Conservation (phyloP, 1,139 yeast species). For the Schizosaccharomyces versatilis region DNA sequence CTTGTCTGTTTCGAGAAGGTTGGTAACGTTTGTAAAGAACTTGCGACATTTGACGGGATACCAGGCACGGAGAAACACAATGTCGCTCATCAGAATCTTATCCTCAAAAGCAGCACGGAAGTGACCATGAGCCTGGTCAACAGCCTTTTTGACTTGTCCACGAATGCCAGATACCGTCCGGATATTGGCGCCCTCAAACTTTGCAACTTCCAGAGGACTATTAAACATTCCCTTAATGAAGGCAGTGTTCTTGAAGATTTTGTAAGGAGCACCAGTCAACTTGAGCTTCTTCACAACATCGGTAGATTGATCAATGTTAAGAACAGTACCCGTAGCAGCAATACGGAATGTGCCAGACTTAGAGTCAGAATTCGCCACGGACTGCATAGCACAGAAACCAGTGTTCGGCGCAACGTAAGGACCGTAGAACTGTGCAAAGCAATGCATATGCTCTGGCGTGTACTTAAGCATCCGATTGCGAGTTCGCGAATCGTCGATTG, state of each 20-base stretch:
- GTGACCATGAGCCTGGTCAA: conserved; percentile 88
- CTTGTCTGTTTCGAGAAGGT: conserved; percentile 53
- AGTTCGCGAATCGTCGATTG: conserved; percentile 91
- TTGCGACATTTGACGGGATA: conserved; percentile 77
- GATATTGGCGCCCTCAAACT: conserved; percentile 92
- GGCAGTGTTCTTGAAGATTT: conserved; percentile 87
- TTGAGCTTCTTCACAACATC: conserved; percentile 92
- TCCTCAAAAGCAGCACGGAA: conserved; percentile 97
- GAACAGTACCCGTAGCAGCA: conserved; percentile 93
- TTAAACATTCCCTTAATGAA: conserved; percentile 92
- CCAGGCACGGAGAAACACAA: conserved; percentile 83
- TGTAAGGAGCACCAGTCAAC: conserved; percentile 82
- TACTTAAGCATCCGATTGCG: conserved; percentile 94
- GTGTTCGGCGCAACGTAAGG: conserved; percentile 95
- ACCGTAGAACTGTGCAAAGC: conserved; percentile 90
- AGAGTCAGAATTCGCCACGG: conserved; percentile 42
- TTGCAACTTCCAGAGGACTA: conserved; percentile 81
- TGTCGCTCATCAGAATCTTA: conserved; percentile 47
- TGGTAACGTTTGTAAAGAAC: conserved; percentile 90
- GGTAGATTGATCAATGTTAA: conserved; percentile 67
- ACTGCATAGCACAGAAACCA: conserved; percentile 85
- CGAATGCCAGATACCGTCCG: conserved; percentile 92
- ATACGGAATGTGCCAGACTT: conserved; percentile 84
- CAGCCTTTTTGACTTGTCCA: conserved; percentile 90
- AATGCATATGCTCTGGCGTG: conserved; percentile 94